phyloP scores from a whole-genome alignment of 768 basidiomycete species.

The Pleurotus giganteus region DNA sequence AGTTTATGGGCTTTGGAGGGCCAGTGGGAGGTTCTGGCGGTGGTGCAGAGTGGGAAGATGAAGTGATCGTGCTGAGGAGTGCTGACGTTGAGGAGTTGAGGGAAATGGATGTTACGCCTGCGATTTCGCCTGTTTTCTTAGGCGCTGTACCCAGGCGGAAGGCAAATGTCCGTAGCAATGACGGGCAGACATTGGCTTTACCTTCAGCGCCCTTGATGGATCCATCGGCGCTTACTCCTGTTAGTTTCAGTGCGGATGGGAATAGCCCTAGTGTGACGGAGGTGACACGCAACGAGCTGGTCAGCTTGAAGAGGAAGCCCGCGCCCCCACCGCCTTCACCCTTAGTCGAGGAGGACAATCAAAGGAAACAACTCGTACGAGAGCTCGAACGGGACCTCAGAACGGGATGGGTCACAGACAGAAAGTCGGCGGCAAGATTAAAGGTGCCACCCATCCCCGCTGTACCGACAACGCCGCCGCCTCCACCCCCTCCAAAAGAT shows the following conservation, averaged over 20 bases:
- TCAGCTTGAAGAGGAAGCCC: background rate
- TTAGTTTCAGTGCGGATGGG: no score
- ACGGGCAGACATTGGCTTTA: no score
- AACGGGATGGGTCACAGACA: background rate
- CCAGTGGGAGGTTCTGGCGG: background rate
- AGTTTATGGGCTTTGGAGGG: background rate
- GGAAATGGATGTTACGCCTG: background rate
- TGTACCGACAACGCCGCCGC: background rate
- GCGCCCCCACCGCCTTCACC: background rate
- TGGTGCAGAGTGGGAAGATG: background rate
- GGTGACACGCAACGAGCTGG: background rate
- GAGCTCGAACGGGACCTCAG: background rate
- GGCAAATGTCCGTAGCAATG: background rate
- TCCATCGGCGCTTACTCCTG: background rate
- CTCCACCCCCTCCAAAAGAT: background rate
- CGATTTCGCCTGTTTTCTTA: background rate
- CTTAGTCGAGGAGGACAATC: no score
- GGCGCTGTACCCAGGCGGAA: background rate
- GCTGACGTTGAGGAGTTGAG: constrained; percentile 7
- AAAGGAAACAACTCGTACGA: background rate
- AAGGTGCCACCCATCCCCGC: background rate
- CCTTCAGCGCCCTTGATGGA: no score
- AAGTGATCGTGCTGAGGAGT: constrained; percentile 5
- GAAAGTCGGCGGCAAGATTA: background rate
- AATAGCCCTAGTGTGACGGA: no score